Conservation (phyloP, 306 rosid species). For the Fragaria nilgerrensis region DNA sequence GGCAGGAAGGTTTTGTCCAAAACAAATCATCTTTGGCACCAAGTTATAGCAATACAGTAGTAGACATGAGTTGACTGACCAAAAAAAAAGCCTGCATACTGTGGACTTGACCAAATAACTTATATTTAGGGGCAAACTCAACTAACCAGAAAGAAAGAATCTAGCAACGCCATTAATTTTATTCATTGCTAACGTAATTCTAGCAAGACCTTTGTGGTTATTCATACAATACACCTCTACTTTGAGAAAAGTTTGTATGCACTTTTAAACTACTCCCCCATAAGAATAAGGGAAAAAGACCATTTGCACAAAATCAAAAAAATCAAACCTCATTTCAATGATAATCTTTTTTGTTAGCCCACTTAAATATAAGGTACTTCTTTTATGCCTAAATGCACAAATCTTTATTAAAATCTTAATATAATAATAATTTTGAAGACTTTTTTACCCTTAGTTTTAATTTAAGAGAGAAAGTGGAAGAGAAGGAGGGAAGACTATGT, state of each 20-base stretch:
- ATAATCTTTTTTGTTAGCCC: too few species aligned
- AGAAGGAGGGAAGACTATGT: too few species aligned
- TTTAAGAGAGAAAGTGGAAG: too few species aligned
- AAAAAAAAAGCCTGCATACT: background rate
- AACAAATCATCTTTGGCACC: background rate
- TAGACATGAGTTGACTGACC: background rate
- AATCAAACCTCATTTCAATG: too few species aligned
- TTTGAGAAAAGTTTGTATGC: background rate
- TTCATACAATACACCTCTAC: background rate
- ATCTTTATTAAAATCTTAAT: too few species aligned
- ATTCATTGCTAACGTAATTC: background rate
- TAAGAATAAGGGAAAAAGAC: too few species aligned
- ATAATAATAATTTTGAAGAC: too few species aligned
- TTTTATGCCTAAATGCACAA: too few species aligned
- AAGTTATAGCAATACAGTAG: background rate
- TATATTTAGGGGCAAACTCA: background rate
- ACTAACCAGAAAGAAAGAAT: background rate
- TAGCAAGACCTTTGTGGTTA: background rate
- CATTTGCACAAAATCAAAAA: too few species aligned
- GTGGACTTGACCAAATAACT: background rate
- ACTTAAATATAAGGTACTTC: too few species aligned
- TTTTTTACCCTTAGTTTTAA: too few species aligned
- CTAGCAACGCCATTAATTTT: background rate
- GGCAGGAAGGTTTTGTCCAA: background rate
- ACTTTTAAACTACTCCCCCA: background rate